Conservation (phyloP, 2,329 filamentous ascomycete genomes). For the Tolypocladium ophioglossoides region DNA sequence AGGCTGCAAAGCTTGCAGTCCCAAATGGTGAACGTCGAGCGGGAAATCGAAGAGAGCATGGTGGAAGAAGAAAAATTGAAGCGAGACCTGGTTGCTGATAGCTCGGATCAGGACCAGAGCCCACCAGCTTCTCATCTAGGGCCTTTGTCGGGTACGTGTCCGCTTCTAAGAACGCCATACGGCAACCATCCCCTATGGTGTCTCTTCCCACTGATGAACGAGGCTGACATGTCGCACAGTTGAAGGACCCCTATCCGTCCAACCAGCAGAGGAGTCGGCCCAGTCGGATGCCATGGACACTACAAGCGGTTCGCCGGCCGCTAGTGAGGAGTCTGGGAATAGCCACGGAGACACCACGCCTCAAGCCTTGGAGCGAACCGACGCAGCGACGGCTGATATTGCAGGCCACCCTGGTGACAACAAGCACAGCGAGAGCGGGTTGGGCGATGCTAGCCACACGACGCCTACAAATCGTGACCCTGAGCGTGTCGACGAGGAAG, state of each 20-base stretch:
- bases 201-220: background rate
- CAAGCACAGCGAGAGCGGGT: background rate
- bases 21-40: conserved; percentile 36
- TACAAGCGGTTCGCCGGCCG: background rate
- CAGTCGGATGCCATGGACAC: background rate
- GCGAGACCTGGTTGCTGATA: conserved; percentile 13
- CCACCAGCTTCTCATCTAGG: background rate
- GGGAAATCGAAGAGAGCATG: conserved; percentile 32
- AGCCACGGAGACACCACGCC: background rate
- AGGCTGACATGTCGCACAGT: background rate
- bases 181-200: background rate
- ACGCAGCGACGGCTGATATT: background rate
- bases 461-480: background rate
- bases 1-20: conserved; percentile 35
- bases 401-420: background rate
- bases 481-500: background rate
- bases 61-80: conserved; percentile 22
- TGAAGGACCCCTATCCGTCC: background rate
- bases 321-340: background rate
- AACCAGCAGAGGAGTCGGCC: background rate
- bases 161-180: background rate
- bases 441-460: background rate
- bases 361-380: background rate
- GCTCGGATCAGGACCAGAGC: conserved; percentile 9
- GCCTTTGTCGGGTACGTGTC: conserved; percentile 5